phyloP scores from a whole-genome alignment of 2,329 filamentous ascomycete species.

The Knufia fluminis region DNA sequence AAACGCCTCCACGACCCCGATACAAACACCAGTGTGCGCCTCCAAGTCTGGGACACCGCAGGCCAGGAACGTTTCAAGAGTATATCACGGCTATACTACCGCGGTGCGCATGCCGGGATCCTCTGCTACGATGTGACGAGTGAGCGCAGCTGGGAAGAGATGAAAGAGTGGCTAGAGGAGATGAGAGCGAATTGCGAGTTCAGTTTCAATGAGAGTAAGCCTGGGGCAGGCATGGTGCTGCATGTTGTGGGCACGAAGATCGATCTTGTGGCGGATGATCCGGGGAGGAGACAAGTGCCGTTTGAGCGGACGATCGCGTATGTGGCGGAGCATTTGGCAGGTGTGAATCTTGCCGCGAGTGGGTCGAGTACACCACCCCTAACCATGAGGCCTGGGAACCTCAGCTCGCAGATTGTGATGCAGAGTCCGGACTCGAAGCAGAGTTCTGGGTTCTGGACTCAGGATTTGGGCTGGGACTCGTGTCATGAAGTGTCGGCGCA shows the following conservation, averaged over 20 bases:
- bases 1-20: conserved; percentile 75
- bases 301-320: conserved; percentile 96
- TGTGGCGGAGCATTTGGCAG: conserved; percentile 70
- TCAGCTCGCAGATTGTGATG: conserved; percentile 14
- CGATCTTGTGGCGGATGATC: conserved; percentile 80
- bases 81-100: conserved; percentile 92
- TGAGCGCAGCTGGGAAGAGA: conserved; percentile 74
- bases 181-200: conserved; percentile 66
- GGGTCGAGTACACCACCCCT: conserved; percentile 58
- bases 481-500: conserved; percentile 95
- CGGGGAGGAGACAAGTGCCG: conserved; percentile 68
- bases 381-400: conserved; percentile 34
- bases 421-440: conserved; percentile 36
- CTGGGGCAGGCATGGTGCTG: conserved; percentile 60
- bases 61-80: conserved; percentile 92
- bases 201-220: conserved; percentile 15
- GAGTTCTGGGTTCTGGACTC: conserved; percentile 58
- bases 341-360: conserved; percentile 47
- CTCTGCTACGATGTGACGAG: conserved; percentile 93
- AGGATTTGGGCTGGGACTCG: conserved; percentile 91
- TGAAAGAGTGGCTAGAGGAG: conserved; percentile 84
- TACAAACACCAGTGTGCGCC: conserved; percentile 74
- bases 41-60: conserved; percentile 95
- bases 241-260: conserved; percentile 94
- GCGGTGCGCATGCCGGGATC: conserved; percentile 86